Evolutionary conservation across 805 yeast genomes (phyloP).

Genomic region (Komagataella kurtzmanii): DNA sequence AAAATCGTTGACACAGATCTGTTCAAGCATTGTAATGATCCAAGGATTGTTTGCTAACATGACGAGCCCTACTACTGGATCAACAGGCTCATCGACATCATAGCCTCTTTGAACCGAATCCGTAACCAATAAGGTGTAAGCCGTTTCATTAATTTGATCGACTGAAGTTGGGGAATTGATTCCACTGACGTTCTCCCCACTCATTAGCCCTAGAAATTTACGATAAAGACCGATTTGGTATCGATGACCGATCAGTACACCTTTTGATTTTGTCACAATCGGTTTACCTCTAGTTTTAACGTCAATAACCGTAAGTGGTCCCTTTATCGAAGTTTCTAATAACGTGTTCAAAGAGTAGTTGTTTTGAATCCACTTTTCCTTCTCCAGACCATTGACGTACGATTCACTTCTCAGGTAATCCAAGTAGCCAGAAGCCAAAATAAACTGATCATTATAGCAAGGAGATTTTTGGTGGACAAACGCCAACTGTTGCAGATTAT

Average conservation of each 20-base stretch:
- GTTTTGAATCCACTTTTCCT: slow-evolving; percentile 6
- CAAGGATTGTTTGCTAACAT: slow-evolving; percentile 23
- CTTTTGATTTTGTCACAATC: slow-evolving; percentile 31
- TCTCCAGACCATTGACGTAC: slow-evolving; percentile 7
- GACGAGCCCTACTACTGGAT: slow-evolving; percentile 23
- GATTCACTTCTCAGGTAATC: slow-evolving; percentile 27
- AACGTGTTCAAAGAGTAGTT: not conserved
- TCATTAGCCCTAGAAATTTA: slow-evolving; percentile 27
- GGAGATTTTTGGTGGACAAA: not conserved
- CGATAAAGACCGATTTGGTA: slow-evolving; percentile 52
- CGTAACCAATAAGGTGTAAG: slow-evolving; percentile 28
- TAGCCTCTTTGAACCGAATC: slow-evolving; percentile 34
- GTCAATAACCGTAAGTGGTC: slow-evolving; percentile 31
- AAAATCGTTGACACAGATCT: not conserved
- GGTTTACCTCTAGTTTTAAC: slow-evolving; percentile 43
- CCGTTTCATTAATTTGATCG: slow-evolving; percentile 7
- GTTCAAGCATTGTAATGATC: slow-evolving; percentile 7
- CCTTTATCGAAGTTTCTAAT: slow-evolving; percentile 10
- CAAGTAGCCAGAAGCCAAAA: slow-evolving; percentile 50
- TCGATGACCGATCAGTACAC: slow-evolving; percentile 35
- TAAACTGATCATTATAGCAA: slow-evolving; percentile 12
- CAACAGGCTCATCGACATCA: slow-evolving; percentile 34
- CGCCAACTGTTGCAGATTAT: slow-evolving; percentile 2
- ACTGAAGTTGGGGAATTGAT: not conserved
- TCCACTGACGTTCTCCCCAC: slow-evolving; percentile 6